phyloP scores from a whole-genome alignment of 345 rosid genomes.

The Aethionema arabicum region DNA sequence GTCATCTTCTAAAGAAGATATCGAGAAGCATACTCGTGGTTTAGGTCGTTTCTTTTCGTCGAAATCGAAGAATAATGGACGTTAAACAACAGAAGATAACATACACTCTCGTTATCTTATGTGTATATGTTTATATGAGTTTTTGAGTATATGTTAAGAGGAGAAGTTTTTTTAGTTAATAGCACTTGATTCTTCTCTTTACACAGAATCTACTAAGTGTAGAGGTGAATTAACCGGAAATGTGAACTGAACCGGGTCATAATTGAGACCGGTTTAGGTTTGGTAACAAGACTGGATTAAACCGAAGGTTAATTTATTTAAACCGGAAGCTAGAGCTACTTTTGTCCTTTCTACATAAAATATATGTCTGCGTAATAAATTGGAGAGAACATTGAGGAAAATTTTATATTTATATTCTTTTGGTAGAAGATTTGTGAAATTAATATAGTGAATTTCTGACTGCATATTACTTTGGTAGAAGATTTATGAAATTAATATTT shows the following conservation, averaged over 20 bases:
- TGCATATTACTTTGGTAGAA: too few species aligned
- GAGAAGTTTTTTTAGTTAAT: constrained; percentile 17
- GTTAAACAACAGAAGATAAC: constrained; percentile 27
- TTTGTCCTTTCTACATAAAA: constrained; percentile 6
- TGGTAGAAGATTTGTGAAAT: too few species aligned
- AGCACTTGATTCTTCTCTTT: background rate
- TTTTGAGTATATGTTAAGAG: constrained; percentile 28
- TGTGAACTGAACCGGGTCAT: background rate
- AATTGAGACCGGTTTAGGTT: constrained; percentile 5
- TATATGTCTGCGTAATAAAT: background rate
- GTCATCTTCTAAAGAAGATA: constrained; percentile 38
- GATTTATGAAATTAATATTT: too few species aligned
- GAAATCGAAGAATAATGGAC: constrained; percentile 42
- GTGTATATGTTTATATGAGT: constrained; percentile 31
- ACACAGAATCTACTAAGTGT: background rate
- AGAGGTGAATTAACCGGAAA: background rate
- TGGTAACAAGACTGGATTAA: background rate
- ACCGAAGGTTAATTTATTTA: background rate
- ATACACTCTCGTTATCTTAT: constrained; percentile 33
- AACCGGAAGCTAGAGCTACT: background rate
- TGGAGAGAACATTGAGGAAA: constrained; percentile 1
- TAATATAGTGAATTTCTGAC: too few species aligned
- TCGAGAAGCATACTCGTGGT: constrained; percentile 45
- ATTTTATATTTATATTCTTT: background rate
- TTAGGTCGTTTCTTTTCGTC: constrained; percentile 56